These are phyloP conservation scores for Psilocybe sp. DNA, from an alignment of 768 basidiomycete species.

Conservation along the genomic window DNA sequence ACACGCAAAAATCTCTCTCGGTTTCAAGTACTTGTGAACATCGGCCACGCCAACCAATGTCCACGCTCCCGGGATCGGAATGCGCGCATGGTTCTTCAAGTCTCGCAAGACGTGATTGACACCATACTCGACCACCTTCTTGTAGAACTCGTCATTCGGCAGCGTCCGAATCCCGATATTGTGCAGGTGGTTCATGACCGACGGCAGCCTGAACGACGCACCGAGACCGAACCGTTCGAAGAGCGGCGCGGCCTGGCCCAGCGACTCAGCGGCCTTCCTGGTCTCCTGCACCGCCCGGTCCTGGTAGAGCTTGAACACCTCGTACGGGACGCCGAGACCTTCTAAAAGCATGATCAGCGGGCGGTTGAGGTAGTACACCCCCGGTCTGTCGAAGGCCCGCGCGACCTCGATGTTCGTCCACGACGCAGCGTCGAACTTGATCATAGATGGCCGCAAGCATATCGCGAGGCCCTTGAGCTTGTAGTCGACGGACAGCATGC, in stretches of 20 bases:
- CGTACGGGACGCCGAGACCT: constrained; percentile 54
- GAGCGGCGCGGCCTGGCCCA: constrained; percentile 43
- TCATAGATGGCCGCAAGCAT: constrained; percentile 58
- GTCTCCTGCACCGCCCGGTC: constrained; percentile 49
- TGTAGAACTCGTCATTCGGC: constrained; percentile 43
- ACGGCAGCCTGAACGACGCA: constrained; percentile 51
- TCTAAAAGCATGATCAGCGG: constrained; percentile 67
- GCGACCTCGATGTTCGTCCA: constrained; percentile 60
- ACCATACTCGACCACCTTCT: constrained; percentile 49
- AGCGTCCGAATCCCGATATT: constrained; percentile 42
- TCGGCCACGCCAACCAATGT: constrained; percentile 76
- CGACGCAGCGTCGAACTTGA: constrained; percentile 57
- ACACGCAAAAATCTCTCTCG: constrained; percentile 62
- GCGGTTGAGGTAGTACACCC: constrained; percentile 55
- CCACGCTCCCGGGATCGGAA: constrained; percentile 61
- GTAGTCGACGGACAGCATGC: constrained; percentile 60
- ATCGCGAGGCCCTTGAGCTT: constrained; percentile 46
- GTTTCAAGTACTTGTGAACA: constrained; percentile 48
- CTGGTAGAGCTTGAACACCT: constrained; percentile 54
- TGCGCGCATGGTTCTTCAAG: constrained; percentile 64
- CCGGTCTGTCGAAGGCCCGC: constrained; percentile 57
- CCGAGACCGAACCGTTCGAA: constrained; percentile 60
- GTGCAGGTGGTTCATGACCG: constrained; percentile 45
- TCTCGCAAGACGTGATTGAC: constrained; percentile 63
- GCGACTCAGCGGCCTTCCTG: constrained; percentile 35